Conservation (phyloP, 2,329 filamentous ascomycete genomes). For the Amylocarpus encephaloides region DNA sequence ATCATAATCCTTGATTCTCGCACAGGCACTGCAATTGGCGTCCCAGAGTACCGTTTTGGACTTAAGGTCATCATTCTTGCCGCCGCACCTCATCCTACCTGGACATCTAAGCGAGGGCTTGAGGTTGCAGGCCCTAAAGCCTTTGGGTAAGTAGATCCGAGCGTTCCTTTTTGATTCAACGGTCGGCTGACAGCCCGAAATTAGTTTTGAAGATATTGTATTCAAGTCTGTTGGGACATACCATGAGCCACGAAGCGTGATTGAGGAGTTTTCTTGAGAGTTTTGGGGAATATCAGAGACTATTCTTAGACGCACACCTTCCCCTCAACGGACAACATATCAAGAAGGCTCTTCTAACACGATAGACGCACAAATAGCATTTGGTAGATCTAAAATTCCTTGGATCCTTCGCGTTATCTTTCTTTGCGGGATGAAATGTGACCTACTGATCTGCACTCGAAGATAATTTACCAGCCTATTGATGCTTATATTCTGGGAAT, state of each 20-base stretch:
- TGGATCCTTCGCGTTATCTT: no score
- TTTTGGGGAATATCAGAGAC: not conserved
- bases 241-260: conserved; percentile 47
- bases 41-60: conserved; percentile 50
- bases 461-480: no score
- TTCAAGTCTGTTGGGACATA: conserved; percentile 47
- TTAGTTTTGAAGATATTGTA: conserved; percentile 31
- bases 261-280: conserved; percentile 38
- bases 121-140: conserved; percentile 44
- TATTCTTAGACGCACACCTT: not conserved
- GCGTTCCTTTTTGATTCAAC: not conserved
- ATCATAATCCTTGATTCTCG: conserved; percentile 43
- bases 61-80: conserved; percentile 46
- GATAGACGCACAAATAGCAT: no score
- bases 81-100: conserved; percentile 47
- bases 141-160: conserved; percentile 38
- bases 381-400: no score
- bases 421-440: no score
- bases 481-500: no score
- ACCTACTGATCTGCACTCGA: no score
- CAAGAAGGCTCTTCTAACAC: no score
- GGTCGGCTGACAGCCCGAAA: not conserved
- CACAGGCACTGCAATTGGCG: conserved; percentile 43
- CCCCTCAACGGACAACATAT: no score
- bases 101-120: conserved; percentile 44